Evolutionary conservation across 2,329 filamentous ascomycete species (phyloP).

Genomic region (Colletotrichum limetticola): DNA sequence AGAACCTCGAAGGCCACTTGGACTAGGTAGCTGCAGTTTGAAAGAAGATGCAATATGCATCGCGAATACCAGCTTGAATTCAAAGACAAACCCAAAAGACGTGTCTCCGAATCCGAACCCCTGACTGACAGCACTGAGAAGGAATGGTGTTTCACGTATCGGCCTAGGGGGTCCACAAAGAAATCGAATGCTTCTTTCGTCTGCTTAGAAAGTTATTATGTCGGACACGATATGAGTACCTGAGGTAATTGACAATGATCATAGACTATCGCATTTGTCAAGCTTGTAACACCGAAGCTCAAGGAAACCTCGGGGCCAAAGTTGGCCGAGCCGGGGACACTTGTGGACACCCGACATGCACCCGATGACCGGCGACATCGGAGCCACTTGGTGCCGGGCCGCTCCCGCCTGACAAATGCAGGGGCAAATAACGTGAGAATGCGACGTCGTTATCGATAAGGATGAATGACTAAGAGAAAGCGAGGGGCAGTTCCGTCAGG

Average conservation of each 20-base stretch:
- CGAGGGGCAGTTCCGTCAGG: background rate
- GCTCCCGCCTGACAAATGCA: slow-evolving; percentile 30
- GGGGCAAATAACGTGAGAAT: background rate
- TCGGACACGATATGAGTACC: background rate
- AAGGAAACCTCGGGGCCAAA: background rate
- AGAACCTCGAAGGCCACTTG: background rate
- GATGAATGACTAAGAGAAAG: background rate
- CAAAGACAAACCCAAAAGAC: background rate
- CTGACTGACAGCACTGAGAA: background rate
- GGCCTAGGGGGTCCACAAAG: background rate
- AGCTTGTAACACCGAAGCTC: background rate
- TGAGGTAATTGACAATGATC: background rate
- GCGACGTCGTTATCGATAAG: slow-evolving; percentile 17
- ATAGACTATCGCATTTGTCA: background rate
- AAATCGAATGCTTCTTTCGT: background rate
- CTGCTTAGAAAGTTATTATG: background rate
- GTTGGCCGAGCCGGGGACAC: background rate
- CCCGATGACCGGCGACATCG: slow-evolving; percentile 20
- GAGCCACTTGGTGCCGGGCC: slow-evolving; percentile 20
- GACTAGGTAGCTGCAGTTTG: background rate
- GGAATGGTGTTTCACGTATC: background rate
- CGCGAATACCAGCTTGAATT: background rate
- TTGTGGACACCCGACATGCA: background rate
- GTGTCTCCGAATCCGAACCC: background rate
- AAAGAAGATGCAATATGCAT: background rate